Base-by-base conservation (phyloP, 805 yeast species). In the Saccharomycopsis oosterbeekiorum region DNA sequence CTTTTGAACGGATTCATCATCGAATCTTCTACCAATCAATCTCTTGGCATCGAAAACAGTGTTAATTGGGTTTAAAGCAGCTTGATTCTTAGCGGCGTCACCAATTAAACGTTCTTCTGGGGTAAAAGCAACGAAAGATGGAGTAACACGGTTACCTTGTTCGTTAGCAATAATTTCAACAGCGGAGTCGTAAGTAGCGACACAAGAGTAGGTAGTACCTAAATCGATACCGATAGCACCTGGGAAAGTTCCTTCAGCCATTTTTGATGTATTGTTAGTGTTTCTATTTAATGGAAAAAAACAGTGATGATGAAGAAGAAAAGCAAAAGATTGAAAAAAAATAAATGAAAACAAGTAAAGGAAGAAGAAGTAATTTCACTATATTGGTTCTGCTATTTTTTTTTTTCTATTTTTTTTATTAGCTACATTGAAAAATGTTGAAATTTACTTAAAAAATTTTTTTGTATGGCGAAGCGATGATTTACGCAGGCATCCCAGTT, bases 151-250 rank as follows among this genome's bases (percentile, higher is more conserved):
- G 88, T 85, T 85, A 84, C 90, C 90, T 79, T 85, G 89, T 77
- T 85, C 90, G 78, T 85, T 85, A 73, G 89, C 89, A 77, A 85
- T 84, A 74, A 85, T 85, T 75, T 85, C 89, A 73, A 85, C 90
- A 75, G 85, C 85, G 69, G 84, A 80, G 76, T 84, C 86, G 80
- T 82, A 85, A 73, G 85, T 84, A 76, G 89, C 89, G 71, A 85
- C 89, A 84, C 89, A 85, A 65, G 89, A 85, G 77, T 80, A 79
- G 69, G 90, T 85, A 72, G 96, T 89, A 84, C 96, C 96, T 79
- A 89, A 83, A 84, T 92, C 98, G 86, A 93, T 93, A 87, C 99
- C 99, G 77, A 90, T 88, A 80, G 94, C 94, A 88, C 97, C 97
- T 85, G 92, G 94, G 87, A 88, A 91, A 82, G 91, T 94, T 87